Conservation (phyloP, 2,329 filamentous ascomycete species). For the Botrytis galanthina region DNA sequence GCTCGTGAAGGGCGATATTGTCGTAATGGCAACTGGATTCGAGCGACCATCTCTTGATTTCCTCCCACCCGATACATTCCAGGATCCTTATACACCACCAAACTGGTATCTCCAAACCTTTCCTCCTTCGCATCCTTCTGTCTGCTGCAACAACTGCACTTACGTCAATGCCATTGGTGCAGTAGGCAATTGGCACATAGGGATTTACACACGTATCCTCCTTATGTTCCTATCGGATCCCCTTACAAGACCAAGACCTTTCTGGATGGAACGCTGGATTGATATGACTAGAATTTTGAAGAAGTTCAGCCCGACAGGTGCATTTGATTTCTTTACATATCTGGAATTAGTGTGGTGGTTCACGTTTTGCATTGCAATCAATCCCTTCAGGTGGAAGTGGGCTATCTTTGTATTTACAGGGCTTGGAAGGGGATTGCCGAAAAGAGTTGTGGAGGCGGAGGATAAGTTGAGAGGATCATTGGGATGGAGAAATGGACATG, state of each 20-base stretch:
- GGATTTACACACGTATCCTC: slow-evolving; percentile 81
- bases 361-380: slow-evolving; percentile 71
- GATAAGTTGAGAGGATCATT: slow-evolving; percentile 29
- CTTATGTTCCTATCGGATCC: slow-evolving; percentile 85
- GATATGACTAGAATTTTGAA: slow-evolving; percentile 77
- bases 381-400: slow-evolving; percentile 92
- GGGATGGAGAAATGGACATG: neutral
- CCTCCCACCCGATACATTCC: slow-evolving; percentile 69
- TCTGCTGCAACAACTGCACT: slow-evolving; percentile 77
- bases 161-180: slow-evolving; percentile 78
- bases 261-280: slow-evolving; percentile 83
- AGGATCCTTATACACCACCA: slow-evolving; percentile 71
- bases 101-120: slow-evolving; percentile 91
- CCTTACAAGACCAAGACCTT: slow-evolving; percentile 65
- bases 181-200: slow-evolving; percentile 85
- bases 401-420: slow-evolving; percentile 79
- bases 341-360: slow-evolving; percentile 85
- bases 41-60: slow-evolving; percentile 71
- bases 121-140: slow-evolving; percentile 67
- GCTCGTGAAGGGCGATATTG: slow-evolving; percentile 69
- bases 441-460: slow-evolving; percentile 65
- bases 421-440: slow-evolving; percentile 64
- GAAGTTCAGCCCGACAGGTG: slow-evolving; percentile 63
- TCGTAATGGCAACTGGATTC: slow-evolving; percentile 82
- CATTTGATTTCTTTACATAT: slow-evolving; percentile 90